These are phyloP conservation scores for Candida glucosophila DNA, from an alignment of 1,139 yeast species.

Conservation along the genomic window DNA sequence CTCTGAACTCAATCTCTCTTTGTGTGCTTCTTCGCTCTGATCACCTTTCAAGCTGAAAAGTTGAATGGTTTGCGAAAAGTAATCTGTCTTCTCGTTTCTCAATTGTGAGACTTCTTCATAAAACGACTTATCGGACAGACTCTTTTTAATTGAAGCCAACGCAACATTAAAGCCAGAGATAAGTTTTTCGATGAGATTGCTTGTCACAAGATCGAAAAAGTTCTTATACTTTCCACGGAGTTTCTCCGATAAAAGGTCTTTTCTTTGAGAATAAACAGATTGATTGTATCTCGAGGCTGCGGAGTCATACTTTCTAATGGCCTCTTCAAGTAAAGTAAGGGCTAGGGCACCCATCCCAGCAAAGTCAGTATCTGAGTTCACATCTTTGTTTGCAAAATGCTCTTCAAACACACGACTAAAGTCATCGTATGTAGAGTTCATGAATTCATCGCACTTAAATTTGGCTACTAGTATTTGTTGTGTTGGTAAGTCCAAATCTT, in stretches of 20 bases:
- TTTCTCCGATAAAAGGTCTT: constrained; percentile 10
- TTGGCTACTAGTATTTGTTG: constrained; percentile 93
- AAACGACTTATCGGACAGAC: constrained; percentile 12
- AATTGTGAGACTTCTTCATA: constrained; percentile 9
- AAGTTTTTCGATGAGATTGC: constrained; percentile 11
- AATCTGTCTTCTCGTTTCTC: constrained; percentile 6
- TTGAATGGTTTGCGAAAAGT: constrained; percentile 10
- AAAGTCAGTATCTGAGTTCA: constrained; percentile 17
- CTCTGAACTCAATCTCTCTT: constrained; percentile 11
- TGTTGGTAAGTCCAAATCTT: constrained; percentile 91
- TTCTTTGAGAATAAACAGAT: constrained; percentile 60
- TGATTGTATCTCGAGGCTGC: constrained; percentile 67
- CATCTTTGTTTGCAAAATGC: constrained; percentile 23
- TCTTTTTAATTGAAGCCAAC: no score
- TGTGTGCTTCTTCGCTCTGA: constrained; percentile 9
- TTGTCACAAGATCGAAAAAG: constrained; percentile 32
- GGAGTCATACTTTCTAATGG: constrained; percentile 49
- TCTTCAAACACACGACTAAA: constrained; percentile 43
- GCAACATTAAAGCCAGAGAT: constrained; percentile 10
- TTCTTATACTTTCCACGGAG: constrained; percentile 39
- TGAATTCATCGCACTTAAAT: constrained; percentile 89
- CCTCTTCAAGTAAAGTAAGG: constrained; percentile 30
- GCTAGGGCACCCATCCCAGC: constrained; percentile 34
- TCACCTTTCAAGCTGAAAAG: constrained; percentile 18
- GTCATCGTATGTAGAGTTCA: no score